phyloP scores from a whole-genome alignment of 2,329 filamentous ascomycete species.

The Pezicula carpinea region DNA sequence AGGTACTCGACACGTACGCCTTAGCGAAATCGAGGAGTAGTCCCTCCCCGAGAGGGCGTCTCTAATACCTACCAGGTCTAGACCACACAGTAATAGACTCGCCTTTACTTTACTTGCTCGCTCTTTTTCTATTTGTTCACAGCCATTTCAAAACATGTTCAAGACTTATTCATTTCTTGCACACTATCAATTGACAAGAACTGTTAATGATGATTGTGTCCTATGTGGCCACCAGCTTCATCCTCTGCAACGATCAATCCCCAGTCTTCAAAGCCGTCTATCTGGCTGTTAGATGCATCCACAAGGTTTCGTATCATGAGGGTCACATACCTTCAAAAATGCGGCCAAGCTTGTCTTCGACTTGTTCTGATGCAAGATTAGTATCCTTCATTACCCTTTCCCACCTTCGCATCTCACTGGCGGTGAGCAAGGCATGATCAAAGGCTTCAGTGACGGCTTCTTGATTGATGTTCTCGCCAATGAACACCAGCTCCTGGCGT shows the following conservation, averaged over 20 bases:
- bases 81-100: no score
- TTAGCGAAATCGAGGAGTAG: no score
- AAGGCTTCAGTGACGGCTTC: constrained; percentile 46
- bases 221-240: background rate
- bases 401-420: constrained; percentile 53
- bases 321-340: constrained; percentile 52
- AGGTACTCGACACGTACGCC: no score
- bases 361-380: constrained; percentile 32
- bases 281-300: background rate
- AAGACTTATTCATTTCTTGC: no score
- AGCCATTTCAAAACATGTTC: no score
- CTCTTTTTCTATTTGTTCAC: no score
- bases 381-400: constrained; percentile 45
- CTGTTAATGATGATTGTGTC: background rate
- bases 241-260: background rate
- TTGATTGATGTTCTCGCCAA: constrained; percentile 59
- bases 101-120: no score
- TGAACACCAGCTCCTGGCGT: constrained; percentile 69
- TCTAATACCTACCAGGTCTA: no score
- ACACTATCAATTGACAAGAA: no score
- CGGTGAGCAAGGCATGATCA: constrained; percentile 57
- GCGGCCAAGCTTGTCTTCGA: constrained; percentile 40
- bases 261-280: constrained; percentile 1
- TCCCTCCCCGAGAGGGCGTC: no score
- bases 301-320: no score